Base-by-base conservation (phyloP, 2,329 filamentous ascomycete genomes). In the Camillea tinctor region DNA sequence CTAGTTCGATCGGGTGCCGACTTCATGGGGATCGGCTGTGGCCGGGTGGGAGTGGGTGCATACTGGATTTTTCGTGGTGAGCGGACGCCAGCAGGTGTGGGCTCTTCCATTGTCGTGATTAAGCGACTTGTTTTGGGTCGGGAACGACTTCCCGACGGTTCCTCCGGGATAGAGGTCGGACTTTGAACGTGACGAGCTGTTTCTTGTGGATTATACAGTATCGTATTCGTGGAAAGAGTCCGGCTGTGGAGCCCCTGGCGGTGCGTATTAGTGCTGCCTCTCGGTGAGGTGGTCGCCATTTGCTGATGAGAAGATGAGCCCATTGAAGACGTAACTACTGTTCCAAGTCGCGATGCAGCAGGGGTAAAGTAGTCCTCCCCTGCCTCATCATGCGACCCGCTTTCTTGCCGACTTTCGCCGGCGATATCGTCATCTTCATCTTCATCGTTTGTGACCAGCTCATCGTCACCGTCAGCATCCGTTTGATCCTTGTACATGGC, bases 391-490 rank as follows among this genome's bases (percentile, higher is more conserved):
- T 61, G 55, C 40, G 60, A 70, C 57, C 65, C 65, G 49, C 67
- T 63, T 65, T 55, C 72, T 61, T 73, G 59, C 24, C 59, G 69
- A 60, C 60, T 76, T 71, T 82, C 77, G 65, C 78, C 78, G 68
- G 76, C 72, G 70, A 71, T 75, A 17, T 81, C 79, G 54, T 86
- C 81, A 58, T 85, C 84, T 50, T 88, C 84, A 30, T 88, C 86
- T 59, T 93, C 90, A 58, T 92, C 90, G 58, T 93, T 91, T 3
- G 90, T 93, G 13, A 91, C 84, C n/a, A 93, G 79, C 73, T 97
- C 93, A 68, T 97, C 93, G 69, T 97, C 93, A 0, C 92, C 92
- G 71, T 96, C 92, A 6, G 88, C 91, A 69, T 95, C 92, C 0
- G 91, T 93, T 60, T 93, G 87, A 51, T 84, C 82, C 64, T 82